These are phyloP conservation scores for Mycena sanguinolenta DNA, from an alignment of 768 basidiomycete genomes.

Conservation along the genomic window DNA sequence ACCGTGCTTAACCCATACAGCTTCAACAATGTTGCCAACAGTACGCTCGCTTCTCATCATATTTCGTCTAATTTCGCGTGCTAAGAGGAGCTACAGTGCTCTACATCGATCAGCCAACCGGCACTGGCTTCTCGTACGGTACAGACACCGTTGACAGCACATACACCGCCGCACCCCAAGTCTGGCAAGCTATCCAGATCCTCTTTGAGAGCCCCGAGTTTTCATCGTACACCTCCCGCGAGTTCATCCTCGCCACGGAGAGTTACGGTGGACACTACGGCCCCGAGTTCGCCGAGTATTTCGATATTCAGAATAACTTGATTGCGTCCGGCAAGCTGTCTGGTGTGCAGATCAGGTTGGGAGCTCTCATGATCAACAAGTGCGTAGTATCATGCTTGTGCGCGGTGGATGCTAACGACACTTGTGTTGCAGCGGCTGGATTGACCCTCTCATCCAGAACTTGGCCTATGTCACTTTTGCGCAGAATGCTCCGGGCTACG, in stretches of 20 bases:
- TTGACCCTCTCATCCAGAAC: slow-evolving; percentile 74
- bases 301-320: slow-evolving; percentile 69
- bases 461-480: slow-evolving; percentile 72
- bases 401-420: background rate
- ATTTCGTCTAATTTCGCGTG: background rate
- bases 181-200: slow-evolving; percentile 75
- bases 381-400: slow-evolving; percentile 34
- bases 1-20: slow-evolving; percentile 73
- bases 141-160: slow-evolving; percentile 68
- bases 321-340: slow-evolving; percentile 59
- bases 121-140: slow-evolving; percentile 69
- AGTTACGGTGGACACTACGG: slow-evolving; percentile 80
- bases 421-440: slow-evolving; percentile 65
- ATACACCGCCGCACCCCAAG: slow-evolving; percentile 62
- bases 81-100: slow-evolving; percentile 59
- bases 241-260: slow-evolving; percentile 77
- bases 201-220: slow-evolving; percentile 70
- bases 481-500: slow-evolving; percentile 74
- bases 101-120: slow-evolving; percentile 79
- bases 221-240: slow-evolving; percentile 62
- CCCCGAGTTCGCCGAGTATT: slow-evolving; percentile 72
- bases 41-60: slow-evolving; percentile 50
- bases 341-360: slow-evolving; percentile 66
- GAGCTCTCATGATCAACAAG: slow-evolving; percentile 77
- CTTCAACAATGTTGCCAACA: slow-evolving; percentile 78